Base-by-base conservation (phyloP, 306 rosid genomes). In the Begonia fuchsioides region DNA sequence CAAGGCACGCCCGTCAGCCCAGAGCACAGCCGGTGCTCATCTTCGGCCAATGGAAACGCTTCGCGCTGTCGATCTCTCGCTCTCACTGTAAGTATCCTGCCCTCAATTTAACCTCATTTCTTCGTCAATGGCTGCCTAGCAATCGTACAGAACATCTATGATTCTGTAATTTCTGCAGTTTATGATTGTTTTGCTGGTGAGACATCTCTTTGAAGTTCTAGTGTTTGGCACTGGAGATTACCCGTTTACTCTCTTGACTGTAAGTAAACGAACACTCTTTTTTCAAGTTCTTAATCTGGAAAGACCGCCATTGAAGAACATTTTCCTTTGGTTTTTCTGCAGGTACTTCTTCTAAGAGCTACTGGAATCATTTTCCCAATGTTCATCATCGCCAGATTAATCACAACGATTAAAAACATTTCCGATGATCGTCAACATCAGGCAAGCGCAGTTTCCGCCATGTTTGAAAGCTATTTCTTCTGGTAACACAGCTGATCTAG, bases 1-100 rank as follows among this genome's bases (percentile, higher is more conserved):
- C 76, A 58, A 60, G 76, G 56, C 57, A 48, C 49, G 7, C 53
- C 61, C 39, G 15, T 17, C 8, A 65, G 62, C 47, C 65, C 56
- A 2, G 77, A 66, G 15, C 44, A 58, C 57, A 35, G 76, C 2
- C 68, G 68, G 53, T 81, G 95, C 71, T 68, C 77, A 9, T 55
- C 83, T 11, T 68, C 72, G 0, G 72, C 78, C 11, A 72, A 79
- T 45, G 70, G 83, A 63, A 68, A 58, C 48, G 85, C 76, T 43
- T 76, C 82, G 66, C 66, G 63, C 54, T 85, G 86, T 66, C 79
- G 95, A 69, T 62, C 87, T 49, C 61, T 92, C 15, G 96, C 98
- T 67, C 65, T 85, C 15, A 62, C 74, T 32, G 98, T 92, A 77
- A 85, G 97, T 56, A 60, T 26, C 6, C 46, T 15, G 7, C 7